Evolutionary conservation across 140 eudicot species (phyloP).

Genomic region (Bidens hawaiensis): DNA sequence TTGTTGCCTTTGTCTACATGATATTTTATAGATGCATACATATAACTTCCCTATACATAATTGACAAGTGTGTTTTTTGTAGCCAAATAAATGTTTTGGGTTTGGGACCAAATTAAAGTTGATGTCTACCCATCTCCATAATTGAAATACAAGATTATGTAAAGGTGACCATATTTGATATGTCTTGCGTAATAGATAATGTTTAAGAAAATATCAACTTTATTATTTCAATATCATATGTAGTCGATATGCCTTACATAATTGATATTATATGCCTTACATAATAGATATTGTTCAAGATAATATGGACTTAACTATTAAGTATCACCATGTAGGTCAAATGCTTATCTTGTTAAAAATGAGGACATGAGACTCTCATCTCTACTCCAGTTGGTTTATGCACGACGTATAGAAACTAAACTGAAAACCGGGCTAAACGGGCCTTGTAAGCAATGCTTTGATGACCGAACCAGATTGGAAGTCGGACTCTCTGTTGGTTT

Average conservation of each 20-base stretch:
- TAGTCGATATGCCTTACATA: no score
- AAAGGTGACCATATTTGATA: neutral
- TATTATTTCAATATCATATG: neutral
- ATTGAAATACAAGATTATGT: neutral
- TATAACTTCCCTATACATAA: constrained; percentile 3
- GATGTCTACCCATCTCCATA: constrained; percentile 25
- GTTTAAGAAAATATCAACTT: neutral
- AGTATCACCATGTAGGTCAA: neutral
- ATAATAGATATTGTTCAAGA: no score
- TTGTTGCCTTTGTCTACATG: constrained; percentile 32
- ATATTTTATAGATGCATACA: neutral
- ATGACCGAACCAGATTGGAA: no score
- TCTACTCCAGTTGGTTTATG: no score
- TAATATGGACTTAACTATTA: no score
- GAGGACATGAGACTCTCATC: no score
- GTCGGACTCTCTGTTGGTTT: no score
- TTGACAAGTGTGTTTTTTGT: constrained; percentile 30
- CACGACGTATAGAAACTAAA: no score
- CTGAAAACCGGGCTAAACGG: no score
- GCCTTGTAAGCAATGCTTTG: no score
- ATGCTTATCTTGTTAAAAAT: neutral
- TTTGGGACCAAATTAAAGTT: constrained; percentile 27
- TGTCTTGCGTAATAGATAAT: neutral
- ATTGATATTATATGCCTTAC: no score
- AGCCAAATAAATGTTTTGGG: constrained; percentile 24